phyloP scores from a whole-genome alignment of 805 yeast species.

The Ascoidea tarda region DNA sequence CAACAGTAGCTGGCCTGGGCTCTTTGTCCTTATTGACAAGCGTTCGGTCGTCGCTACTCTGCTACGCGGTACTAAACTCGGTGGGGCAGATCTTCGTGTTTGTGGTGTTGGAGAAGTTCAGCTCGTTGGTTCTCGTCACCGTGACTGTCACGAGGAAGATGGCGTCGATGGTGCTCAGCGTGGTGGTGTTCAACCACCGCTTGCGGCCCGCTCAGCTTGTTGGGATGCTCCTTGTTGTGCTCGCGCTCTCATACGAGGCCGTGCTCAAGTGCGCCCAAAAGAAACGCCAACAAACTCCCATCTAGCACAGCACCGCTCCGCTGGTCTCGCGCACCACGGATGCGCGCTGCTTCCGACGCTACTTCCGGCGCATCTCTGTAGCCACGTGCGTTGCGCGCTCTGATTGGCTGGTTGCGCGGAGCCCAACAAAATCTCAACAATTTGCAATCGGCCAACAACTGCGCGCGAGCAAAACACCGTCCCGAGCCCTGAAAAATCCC shows the following conservation, averaged over 20 bases:
- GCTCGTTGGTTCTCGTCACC: slow-evolving; percentile 74
- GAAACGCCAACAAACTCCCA: not conserved
- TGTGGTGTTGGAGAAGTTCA: slow-evolving; percentile 68
- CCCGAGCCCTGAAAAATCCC: too few relatives aligned
- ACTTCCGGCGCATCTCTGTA: too few relatives aligned
- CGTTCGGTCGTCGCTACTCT: slow-evolving; percentile 18
- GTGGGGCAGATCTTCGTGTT: slow-evolving; percentile 93
- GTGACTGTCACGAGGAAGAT: slow-evolving; percentile 94
- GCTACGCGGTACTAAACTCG: slow-evolving; percentile 72
- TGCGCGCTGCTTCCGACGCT: too few relatives aligned
- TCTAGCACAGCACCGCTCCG: too few relatives aligned
- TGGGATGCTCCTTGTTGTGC: slow-evolving; percentile 71
- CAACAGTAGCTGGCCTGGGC: slow-evolving; percentile 33
- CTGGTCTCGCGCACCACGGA: too few relatives aligned
- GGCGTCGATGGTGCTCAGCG: slow-evolving; percentile 88
- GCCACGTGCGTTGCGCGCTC: too few relatives aligned
- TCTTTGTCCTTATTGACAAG: slow-evolving; percentile 30
- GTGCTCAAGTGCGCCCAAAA: slow-evolving; percentile 22
- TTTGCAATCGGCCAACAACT: too few relatives aligned
- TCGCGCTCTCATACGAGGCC: slow-evolving; percentile 78
- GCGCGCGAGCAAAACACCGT: too few relatives aligned
- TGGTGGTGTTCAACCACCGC: slow-evolving; percentile 71
- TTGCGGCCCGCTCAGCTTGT: slow-evolving; percentile 55
- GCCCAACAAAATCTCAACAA: too few relatives aligned
- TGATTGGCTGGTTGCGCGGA: too few relatives aligned